Conservation (phyloP, 257 asterid species). For the Gynochthodes officinalis region DNA sequence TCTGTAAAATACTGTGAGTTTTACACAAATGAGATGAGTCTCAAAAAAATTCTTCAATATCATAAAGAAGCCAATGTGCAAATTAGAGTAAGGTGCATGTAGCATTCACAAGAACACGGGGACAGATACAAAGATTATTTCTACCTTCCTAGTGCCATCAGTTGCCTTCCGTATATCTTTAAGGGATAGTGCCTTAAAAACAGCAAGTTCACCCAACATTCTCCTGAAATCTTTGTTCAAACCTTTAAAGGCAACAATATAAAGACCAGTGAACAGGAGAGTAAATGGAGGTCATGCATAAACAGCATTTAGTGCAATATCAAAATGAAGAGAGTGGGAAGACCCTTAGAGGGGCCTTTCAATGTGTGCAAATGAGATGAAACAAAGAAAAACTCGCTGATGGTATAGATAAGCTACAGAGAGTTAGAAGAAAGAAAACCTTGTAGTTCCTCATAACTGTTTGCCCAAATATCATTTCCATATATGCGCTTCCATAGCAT, state of each 20-base stretch:
- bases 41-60: slow-evolving; percentile 19
- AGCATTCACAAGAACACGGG: slow-evolving; percentile 1
- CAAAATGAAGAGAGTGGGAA: neutral
- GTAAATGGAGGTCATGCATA: neutral
- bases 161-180: slow-evolving; percentile 70
- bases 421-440: slow-evolving; percentile 34
- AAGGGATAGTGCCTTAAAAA: slow-evolving; percentile 54
- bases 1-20: slow-evolving; percentile 86
- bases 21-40: slow-evolving; percentile 58
- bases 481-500: slow-evolving; percentile 95
- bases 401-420: neutral
- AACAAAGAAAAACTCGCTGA: neutral
- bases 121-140: slow-evolving; percentile 21
- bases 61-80: slow-evolving; percentile 8
- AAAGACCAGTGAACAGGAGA: neutral
- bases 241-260: slow-evolving; percentile 42
- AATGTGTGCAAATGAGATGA: neutral
- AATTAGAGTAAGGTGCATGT: slow-evolving; percentile 9
- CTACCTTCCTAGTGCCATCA: slow-evolving; percentile 97
- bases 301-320: neutral
- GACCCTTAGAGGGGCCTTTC: too few species aligned
- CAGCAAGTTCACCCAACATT: slow-evolving; percentile 72
- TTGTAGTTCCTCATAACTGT: slow-evolving; percentile 59
- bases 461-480: slow-evolving; percentile 77
- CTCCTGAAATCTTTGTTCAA: slow-evolving; percentile 80